These are phyloP conservation scores for Candida ortonii DNA, from an alignment of 805 yeast species.

Conservation along the genomic window DNA sequence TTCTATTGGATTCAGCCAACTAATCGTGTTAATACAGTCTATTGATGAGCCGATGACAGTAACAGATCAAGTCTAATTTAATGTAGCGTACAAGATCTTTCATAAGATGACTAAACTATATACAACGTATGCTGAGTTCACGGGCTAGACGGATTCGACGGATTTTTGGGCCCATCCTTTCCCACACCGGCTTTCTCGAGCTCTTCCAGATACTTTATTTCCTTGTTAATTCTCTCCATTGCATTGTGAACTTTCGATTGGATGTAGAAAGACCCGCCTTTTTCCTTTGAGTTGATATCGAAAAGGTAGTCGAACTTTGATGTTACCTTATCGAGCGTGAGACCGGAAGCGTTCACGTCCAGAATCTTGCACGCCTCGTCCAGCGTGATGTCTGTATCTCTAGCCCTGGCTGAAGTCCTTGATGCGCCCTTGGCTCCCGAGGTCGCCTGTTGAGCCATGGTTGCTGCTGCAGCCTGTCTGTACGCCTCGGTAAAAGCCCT, in stretches of 20 bases:
- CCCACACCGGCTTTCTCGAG: constrained; percentile 32
- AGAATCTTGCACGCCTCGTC: constrained; percentile 92
- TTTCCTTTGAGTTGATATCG: constrained; percentile 85
- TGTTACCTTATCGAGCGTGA: constrained; percentile 57
- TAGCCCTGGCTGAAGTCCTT: constrained; percentile 42
- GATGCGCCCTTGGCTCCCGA: constrained; percentile 32
- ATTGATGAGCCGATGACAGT: too few relatives aligned
- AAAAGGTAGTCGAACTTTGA: constrained; percentile 78
- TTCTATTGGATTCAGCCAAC: constrained; percentile 37
- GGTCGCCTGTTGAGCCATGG: constrained; percentile 61
- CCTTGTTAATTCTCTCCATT: constrained; percentile 83
- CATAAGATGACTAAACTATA: too few relatives aligned
- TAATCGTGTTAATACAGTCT: constrained; percentile 52
- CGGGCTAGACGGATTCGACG: constrained; percentile 4
- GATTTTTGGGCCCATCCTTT: constrained; percentile 13
- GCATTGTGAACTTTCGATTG: constrained; percentile 94
- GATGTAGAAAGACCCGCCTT: constrained; percentile 92
- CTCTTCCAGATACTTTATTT: constrained; percentile 58
- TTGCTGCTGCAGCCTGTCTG: constrained; percentile 91
- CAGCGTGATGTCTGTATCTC: constrained; percentile 73
- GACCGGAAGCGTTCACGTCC: constrained; percentile 63
- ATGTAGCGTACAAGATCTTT: too few relatives aligned
- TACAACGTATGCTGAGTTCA: too few relatives aligned
- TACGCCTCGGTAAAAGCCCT: constrained; percentile 96
- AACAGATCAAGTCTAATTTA: too few relatives aligned